phyloP scores from a whole-genome alignment of 208 protist genomes.

The Phytomonas serpens region DNA sequence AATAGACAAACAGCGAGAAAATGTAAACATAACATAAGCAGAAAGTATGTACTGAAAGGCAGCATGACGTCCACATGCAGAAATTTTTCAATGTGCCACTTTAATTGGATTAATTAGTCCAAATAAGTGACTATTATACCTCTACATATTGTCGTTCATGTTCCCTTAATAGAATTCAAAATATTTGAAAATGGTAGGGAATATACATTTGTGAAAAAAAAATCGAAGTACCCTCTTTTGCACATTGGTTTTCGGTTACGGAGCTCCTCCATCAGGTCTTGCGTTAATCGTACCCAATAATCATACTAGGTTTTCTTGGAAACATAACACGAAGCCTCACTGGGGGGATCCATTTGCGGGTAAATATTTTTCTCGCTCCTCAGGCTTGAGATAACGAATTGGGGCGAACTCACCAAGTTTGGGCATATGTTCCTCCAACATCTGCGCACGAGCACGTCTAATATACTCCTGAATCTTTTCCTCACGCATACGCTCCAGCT shows the following conservation, averaged over 20 bases:
- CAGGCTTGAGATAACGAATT: slow-evolving; percentile 37
- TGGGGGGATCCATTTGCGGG: slow-evolving; percentile 10
- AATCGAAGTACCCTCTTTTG: background rate
- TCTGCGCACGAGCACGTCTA: slow-evolving; percentile 59
- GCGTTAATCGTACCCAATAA: background rate
- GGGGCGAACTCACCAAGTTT: slow-evolving; percentile 63
- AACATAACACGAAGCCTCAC: background rate
- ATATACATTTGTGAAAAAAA: background rate
- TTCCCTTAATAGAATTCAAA: background rate
- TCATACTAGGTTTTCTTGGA: background rate
- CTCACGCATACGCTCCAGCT: slow-evolving; percentile 36
- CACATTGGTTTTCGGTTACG: background rate
- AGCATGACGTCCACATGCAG: background rate
- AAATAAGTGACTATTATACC: background rate
- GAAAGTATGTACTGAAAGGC: background rate
- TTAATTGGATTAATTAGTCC: background rate
- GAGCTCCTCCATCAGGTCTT: background rate
- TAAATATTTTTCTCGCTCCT: slow-evolving; percentile 45
- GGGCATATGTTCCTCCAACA: slow-evolving; percentile 67
- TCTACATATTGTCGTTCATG: background rate
- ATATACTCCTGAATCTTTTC: slow-evolving; percentile 80
- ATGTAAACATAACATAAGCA: background rate
- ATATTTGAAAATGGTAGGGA: background rate
- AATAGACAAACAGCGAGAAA: background rate
- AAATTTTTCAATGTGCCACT: background rate